Conservation (phyloP, 768 basidiomycete species). For the Kwoniella pini region DNA sequence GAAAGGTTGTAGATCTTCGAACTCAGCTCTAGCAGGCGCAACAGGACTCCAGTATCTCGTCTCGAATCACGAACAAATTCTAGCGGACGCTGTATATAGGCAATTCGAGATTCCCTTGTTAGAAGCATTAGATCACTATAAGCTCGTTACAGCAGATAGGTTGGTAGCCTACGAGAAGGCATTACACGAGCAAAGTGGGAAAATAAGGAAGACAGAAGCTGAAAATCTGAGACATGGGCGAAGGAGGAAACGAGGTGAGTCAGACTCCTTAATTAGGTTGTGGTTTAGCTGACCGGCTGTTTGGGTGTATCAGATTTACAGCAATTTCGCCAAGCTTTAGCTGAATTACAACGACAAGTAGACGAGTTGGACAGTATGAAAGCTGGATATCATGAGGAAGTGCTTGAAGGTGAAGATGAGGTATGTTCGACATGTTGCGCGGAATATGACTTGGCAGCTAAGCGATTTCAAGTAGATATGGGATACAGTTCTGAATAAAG, state of each 20-base stretch:
- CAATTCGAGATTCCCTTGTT: slow-evolving; percentile 85
- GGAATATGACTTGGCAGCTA: background rate
- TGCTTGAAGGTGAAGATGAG: slow-evolving; percentile 88
- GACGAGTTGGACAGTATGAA: slow-evolving; percentile 88
- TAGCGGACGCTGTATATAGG: slow-evolving; percentile 81
- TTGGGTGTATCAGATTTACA: slow-evolving; percentile 68
- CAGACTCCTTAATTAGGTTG: background rate
- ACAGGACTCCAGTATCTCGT: slow-evolving; percentile 88
- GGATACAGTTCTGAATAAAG: slow-evolving; percentile 85
- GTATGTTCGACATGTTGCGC: slow-evolving; percentile 43
- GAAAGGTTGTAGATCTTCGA: slow-evolving; percentile 56
- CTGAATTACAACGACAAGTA: slow-evolving; percentile 80
- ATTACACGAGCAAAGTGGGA: slow-evolving; percentile 76
- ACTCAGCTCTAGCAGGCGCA: slow-evolving; percentile 73
- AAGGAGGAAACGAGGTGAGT: slow-evolving; percentile 77
- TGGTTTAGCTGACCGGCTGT: no score
- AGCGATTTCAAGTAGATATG: slow-evolving; percentile 60
- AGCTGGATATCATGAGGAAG: slow-evolving; percentile 77
- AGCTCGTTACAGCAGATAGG: slow-evolving; percentile 61
- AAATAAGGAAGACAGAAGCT: slow-evolving; percentile 81
- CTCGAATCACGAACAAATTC: slow-evolving; percentile 86
- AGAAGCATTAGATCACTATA: slow-evolving; percentile 80
- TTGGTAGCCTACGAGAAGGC: slow-evolving; percentile 79
- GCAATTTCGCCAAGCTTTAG: slow-evolving; percentile 78
- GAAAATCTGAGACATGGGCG: slow-evolving; percentile 68